Percentiles rank a stretch among this genome's conserved stretches.
Evolutionary conservation across 768 basidiomycete genomes (phyloP).

Genomic region (Lyophyllum shimeji): DNA sequence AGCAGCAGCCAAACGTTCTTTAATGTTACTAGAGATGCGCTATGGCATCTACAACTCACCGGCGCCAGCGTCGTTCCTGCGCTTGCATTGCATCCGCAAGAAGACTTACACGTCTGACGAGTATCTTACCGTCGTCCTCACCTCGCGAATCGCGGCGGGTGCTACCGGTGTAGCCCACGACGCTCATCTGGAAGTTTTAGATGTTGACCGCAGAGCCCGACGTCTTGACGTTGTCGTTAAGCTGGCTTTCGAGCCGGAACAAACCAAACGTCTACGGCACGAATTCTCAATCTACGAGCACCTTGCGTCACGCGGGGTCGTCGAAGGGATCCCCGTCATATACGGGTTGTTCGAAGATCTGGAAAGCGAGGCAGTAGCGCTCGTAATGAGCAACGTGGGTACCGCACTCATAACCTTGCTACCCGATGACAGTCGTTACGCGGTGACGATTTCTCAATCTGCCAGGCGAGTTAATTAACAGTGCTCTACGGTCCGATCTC

Average conservation of each 20-base stretch:
- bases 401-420: not conserved
- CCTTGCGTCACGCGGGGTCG: not conserved
- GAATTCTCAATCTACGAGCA: conserved; percentile 6
- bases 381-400: conserved; percentile 17
- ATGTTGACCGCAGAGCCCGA: not conserved
- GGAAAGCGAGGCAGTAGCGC: conserved; percentile 11
- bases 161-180: conserved; percentile 12
- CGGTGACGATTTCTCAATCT: not conserved
- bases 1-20: conserved; percentile 1
- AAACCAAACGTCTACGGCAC: conserved; percentile 13
- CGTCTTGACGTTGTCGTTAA: conserved; percentile 15
- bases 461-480: not conserved
- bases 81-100: conserved; percentile 1
- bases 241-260: conserved; percentile 10
- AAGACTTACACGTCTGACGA: conserved; percentile 3
- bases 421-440: not conserved
- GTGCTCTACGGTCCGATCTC: not conserved
- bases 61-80: conserved; percentile 11
- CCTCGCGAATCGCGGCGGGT: conserved; percentile 10
- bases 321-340: conserved; percentile 10
- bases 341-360: conserved; percentile 16
- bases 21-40: conserved; percentile 9
- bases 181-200: conserved; percentile 4
- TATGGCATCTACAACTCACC: conserved; percentile 14
- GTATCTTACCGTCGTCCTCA: conserved; percentile 10